Base-by-base conservation (phyloP, 768 basidiomycete species). In the Phanerodontia chrysosporium region DNA sequence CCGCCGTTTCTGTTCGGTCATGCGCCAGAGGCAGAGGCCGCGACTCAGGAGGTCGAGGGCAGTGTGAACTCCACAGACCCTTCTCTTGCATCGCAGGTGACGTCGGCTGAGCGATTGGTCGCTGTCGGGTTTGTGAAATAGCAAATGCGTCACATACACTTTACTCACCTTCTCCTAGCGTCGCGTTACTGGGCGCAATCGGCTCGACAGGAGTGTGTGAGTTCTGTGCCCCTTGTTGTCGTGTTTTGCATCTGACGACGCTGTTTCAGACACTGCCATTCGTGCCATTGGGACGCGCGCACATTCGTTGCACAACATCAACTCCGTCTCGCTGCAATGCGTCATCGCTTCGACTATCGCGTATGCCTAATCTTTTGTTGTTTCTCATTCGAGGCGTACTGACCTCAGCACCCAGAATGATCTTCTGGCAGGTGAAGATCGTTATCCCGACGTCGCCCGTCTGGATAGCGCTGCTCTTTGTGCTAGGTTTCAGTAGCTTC, bases 281-380 rank as follows among this genome's bases (percentile, higher is more conserved):
- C 82, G 90, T 12, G 81, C 82, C 0, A 89, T 94, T 42, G 92
- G 92, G 0, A 84, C 80, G 58, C 79, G 86, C 4, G 91, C 91
- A 0, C 86, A 89, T 62, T 77, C 91, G 0, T 69, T 92, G 60
- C 92, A 95, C 67, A 76, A 81, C 2, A 77, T 93, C 65, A 71
- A 79, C 1, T 90, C 83, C 57, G 92, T 87, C 69, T 83, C 87
- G 68, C 78, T 7, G 28, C 76, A 81, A 61, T 86, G 82, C 53
- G 78, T 85, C 1, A 63, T 79, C 25, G 69, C 72, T 2, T 75
- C 72, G 1, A 32, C 49, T 13, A 62, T 71, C 56, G 72, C 60
- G 71, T 25, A 18, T 10, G 39, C 18, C 4, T 42, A 12, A 18
- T 18, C 4, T 18, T 18, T 10, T 42, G 16, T 4, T 4, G 10